Base-by-base conservation (phyloP, 2,329 filamentous ascomycete genomes). In the Stenocarpella maydis region DNA sequence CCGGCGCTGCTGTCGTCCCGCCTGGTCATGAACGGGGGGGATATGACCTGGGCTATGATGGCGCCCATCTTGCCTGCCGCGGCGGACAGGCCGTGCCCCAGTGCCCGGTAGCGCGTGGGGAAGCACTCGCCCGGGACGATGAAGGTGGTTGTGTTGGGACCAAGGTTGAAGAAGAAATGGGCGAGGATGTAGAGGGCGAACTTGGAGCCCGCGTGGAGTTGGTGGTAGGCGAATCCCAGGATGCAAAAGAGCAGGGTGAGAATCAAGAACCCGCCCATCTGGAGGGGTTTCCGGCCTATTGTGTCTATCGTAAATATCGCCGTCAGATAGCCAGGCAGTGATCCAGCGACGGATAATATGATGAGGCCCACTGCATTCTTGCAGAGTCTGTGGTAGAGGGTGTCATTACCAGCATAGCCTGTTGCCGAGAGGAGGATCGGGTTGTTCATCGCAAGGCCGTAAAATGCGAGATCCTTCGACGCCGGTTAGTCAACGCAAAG, bases 241-340 rank as follows among this genome's bases (percentile, higher is more conserved):
- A 90, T 76, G 74, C 84, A 84, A 76, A 91, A 92, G 14, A 91
- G 77, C 53, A 88, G 80, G 2, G 88, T 91, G 5, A 92, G 81
- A 19, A 91, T 75, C 2, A 83, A 73, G 77, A 91, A 92, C 19
- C 89, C 89, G 53, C 85, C 76, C 2, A 92, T 78, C 77, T 93
- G 93, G 31, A 96, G 90, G 0, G 92, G 86, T 79, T 93, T 95
- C 70, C 93, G 91, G 12, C 93, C 93, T 19, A 95, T 74, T 1
- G 87, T 93, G 78, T 95, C 93, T 70, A 94, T 88, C 1, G 88
- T 89, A 15, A 91, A 84, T 34, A 95, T 87, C 1, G 91, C 92
- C 12, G 91, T 86, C 91, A 91, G 94, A 81, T 95, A 95, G 15
- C 93, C 93, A 0, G 92, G 92, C 5, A 95, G 88, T 17, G 92